Evolutionary conservation across 2,329 filamentous ascomycete genomes (phyloP).

Genomic region (Saccharata proteae): DNA sequence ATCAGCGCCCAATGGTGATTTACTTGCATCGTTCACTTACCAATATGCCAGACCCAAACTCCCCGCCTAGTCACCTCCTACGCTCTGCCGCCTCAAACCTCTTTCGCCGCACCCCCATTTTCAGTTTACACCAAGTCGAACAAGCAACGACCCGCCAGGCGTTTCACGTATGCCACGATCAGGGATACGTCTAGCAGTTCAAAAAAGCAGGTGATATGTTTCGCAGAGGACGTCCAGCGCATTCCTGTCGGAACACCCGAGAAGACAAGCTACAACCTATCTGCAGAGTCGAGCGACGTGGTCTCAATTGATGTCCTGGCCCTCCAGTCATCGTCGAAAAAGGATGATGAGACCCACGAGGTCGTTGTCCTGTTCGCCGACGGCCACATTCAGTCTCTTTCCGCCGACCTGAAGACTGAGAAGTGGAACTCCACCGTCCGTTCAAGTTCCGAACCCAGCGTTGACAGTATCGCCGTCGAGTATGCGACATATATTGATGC

Average conservation of each 20-base stretch:
- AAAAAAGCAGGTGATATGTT: slow-evolving; percentile 41
- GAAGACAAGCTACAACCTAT: slow-evolving; percentile 20
- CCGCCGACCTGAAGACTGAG: slow-evolving; percentile 36
- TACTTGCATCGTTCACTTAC: slow-evolving; percentile 9
- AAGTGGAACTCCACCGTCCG: slow-evolving; percentile 19
- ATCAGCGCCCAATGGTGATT: slow-evolving; percentile 7
- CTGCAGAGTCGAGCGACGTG: slow-evolving; percentile 14
- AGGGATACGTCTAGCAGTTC: slow-evolving; percentile 33
- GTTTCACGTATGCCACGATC: slow-evolving; percentile 45
- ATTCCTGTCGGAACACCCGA: slow-evolving; percentile 20
- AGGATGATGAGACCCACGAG: slow-evolving; percentile 22
- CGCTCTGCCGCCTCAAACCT: slow-evolving; percentile 47
- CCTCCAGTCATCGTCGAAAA: slow-evolving; percentile 12
- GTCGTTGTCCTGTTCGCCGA: slow-evolving; percentile 48
- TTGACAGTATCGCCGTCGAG: slow-evolving; percentile 20
- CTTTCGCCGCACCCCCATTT: slow-evolving; percentile 44
- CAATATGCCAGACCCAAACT: slow-evolving; percentile 51
- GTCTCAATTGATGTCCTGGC: slow-evolving; percentile 22
- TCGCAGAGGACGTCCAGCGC: slow-evolving; percentile 36
- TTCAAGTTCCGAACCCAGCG: slow-evolving; percentile 1
- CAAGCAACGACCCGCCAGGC: slow-evolving; percentile 31
- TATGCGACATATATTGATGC: slow-evolving; percentile 22
- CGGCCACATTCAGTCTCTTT: slow-evolving; percentile 49
- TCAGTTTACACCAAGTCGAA: slow-evolving; percentile 42
- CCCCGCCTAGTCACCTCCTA: slow-evolving; percentile 49